Evolutionary conservation across 208 protist species (phyloP).

Genomic region (Angomonas ambiguus): DNA sequence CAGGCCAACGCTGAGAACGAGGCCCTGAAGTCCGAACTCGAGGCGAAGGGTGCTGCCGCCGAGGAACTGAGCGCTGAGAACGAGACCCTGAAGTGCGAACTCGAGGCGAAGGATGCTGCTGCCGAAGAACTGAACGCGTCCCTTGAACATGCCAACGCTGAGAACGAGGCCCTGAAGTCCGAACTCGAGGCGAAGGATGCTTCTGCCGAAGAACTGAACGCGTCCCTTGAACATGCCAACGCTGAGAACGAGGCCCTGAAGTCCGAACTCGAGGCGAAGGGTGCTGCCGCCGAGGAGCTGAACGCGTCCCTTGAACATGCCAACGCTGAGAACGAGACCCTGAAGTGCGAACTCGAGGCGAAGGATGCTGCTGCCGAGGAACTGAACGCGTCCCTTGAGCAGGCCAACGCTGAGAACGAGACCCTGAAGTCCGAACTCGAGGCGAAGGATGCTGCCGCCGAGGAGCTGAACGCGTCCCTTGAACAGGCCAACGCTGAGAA

Average conservation of each 20-base stretch:
- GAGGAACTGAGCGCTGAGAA: not conserved
- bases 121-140: slow-evolving; percentile 1
- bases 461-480: not conserved
- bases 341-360: not conserved
- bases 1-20: not conserved
- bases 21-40: slow-evolving; percentile 7
- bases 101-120: not conserved
- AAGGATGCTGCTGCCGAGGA: not conserved
- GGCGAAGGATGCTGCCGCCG: not conserved
- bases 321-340: not conserved
- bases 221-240: not conserved
- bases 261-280: not conserved
- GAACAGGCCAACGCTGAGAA: not conserved
- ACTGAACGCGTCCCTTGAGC: not conserved
- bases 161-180: slow-evolving; percentile 4
- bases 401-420: not conserved
- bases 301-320: not conserved
- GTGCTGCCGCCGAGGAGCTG: not conserved
- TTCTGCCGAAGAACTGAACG: not conserved
- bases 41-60: not conserved
- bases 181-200: slow-evolving; percentile 4
- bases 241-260: not conserved
- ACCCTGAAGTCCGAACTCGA: not conserved
- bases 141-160: not conserved
- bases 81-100: not conserved